A percentile compares a stretch with the other conserved stretches of the same genome.
Evolutionary conservation across 108 stramenopile species (phyloP).

Genomic region (Nannochloropsis oceanica): DNA sequence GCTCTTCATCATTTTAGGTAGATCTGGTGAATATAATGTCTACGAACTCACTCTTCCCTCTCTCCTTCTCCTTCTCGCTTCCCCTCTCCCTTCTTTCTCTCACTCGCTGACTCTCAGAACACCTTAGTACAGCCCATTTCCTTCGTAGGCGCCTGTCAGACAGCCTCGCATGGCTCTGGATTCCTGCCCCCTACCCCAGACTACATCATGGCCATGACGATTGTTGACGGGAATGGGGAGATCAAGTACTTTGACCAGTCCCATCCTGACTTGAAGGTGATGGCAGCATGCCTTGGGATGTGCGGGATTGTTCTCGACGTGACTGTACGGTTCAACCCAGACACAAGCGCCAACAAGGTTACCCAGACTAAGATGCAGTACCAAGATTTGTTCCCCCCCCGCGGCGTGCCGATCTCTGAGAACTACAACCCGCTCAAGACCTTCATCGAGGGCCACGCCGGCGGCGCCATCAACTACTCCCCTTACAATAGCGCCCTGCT

Average conservation of each 20-base stretch:
- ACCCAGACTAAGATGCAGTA: neutral
- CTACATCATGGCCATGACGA: neutral
- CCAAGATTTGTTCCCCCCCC: neutral
- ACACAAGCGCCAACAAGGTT: neutral
- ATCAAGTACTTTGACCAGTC: neutral
- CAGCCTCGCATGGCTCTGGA: neutral
- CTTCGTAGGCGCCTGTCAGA: neutral
- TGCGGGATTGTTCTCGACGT: neutral
- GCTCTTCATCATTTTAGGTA: no score
- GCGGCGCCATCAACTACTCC: neutral
- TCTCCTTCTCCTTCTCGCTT: no score
- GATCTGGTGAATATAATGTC: no score
- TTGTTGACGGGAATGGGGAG: neutral
- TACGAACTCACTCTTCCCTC: no score
- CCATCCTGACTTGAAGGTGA: neutral
- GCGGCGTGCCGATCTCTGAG: neutral
- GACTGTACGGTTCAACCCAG: neutral
- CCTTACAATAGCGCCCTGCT: neutral
- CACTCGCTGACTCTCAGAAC: neutral
- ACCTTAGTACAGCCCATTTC: neutral
- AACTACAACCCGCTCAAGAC: neutral
- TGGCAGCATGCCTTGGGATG: neutral
- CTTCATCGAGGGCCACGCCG: neutral
- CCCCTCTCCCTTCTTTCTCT: no score
- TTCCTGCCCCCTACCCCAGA: neutral